Conservation (phyloP, 441 rosid species). For the Pelargonium exstipulatum region DNA sequence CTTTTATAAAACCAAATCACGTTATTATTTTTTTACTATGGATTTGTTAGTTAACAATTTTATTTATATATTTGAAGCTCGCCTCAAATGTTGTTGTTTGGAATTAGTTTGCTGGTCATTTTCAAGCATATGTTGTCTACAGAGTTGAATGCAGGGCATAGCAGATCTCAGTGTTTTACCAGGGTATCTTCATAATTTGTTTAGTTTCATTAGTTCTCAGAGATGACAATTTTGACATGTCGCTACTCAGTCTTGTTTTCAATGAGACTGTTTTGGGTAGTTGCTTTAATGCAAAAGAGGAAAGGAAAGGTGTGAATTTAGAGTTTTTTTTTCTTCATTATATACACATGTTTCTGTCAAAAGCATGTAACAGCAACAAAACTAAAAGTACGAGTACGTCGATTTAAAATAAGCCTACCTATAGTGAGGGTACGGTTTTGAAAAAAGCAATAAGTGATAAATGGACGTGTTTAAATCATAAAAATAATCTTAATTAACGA, state of each 20-base stretch:
- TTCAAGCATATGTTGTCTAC: neutral
- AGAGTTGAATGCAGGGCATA: neutral
- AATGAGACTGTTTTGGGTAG: neutral
- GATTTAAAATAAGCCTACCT: too few species aligned
- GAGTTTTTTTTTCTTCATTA: too few species aligned
- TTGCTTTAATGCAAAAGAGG: neutral
- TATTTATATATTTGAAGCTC: neutral
- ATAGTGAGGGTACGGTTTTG: too few species aligned
- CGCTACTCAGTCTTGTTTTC: neutral
- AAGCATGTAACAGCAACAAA: neutral
- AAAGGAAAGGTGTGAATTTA: neutral
- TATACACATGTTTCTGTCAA: neutral
- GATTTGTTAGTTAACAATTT: neutral
- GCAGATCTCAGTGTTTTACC: neutral
- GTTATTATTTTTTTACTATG: neutral
- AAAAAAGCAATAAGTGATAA: too few species aligned
- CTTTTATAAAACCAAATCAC: neutral
- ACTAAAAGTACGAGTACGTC: slow-evolving; percentile 41
- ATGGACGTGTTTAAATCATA: too few species aligned
- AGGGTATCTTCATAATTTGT: neutral
- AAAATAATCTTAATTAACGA: too few species aligned
- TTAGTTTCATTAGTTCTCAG: neutral
- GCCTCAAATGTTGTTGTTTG: neutral
- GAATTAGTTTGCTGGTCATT: neutral
- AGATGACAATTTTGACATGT: neutral